Base-by-base conservation (phyloP, 192 early-diverging fungal species). In the Umbelopsis ramanniana region DNA sequence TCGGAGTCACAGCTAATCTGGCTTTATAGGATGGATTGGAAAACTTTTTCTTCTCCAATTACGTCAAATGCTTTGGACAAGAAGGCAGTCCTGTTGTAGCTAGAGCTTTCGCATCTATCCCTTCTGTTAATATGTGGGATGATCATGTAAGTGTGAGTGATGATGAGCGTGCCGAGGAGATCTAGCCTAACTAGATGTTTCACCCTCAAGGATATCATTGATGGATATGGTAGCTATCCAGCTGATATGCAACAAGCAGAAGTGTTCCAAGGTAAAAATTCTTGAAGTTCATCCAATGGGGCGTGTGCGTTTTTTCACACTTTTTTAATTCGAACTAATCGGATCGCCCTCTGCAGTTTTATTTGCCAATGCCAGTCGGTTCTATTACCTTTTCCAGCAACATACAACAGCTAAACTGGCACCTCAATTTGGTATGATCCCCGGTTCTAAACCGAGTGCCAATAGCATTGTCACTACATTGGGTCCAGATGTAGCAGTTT, bases 181-280 rank as follows among this genome's bases (percentile, higher is more conserved):
- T n/a, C 11, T 55, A n/a, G 45, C 38, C 29, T 26, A 15, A 35
- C 1, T 66, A 33, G 14, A 6, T 10, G 12, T 66, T 47, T 12
- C 6, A 7, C 11, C 40, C 40, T 7, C 11, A 43, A 79, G 77
- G 78, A 95, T 73, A 87, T 94, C 53, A 88, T 93, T 74, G 94
- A 96, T 76, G 95, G 93, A 3, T 93, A 88, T 71, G 95, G 95
- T 23, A 91, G 89, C 50, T 96, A 96, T 74, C 93, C 93, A 0
- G 82, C 85, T 55, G 87, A 89, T 43, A 83, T 94, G 75, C 91
- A 91, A 72, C 48, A 82, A 52, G 89, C 89, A 22, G 77, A 84
- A 6, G 87, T 91, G 19, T 92, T 93, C 82, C 83, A 87, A 75
- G 88, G 91, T 85, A 90, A 80, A 26, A 29, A 2, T 29, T 29